These are phyloP conservation scores for Rhododendron simsii DNA, from an alignment of 148 eudicot genomes.

Conservation along the genomic window DNA sequence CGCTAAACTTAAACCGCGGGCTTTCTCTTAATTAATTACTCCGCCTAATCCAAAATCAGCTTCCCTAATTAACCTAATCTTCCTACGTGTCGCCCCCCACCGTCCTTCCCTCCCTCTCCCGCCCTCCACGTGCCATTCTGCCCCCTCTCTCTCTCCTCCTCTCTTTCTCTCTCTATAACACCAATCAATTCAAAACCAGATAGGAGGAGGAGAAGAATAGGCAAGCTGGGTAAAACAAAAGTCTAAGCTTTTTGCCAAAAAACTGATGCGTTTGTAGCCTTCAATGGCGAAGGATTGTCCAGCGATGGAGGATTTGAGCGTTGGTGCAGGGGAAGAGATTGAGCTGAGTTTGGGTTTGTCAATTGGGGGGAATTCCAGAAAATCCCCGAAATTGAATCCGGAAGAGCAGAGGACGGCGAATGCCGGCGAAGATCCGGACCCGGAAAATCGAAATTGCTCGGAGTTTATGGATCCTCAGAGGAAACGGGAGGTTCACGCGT, in stretches of 20 bases:
- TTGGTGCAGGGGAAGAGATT: constrained; percentile 28
- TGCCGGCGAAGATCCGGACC: background rate
- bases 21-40: background rate
- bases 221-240: background rate
- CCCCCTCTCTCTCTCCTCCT: background rate
- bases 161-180: background rate
- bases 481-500: constrained; percentile 34
- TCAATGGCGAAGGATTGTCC: background rate
- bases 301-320: constrained; percentile 13
- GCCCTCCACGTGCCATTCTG: constrained; percentile 46
- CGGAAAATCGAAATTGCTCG: background rate
- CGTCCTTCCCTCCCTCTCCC: constrained; percentile 20
- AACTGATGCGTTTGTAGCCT: background rate
- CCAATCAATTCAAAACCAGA: background rate
- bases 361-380: constrained; percentile 25
- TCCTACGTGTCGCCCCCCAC: constrained; percentile 37
- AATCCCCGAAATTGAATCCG: background rate
- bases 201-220: background rate
- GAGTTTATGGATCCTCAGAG: constrained; percentile 8
- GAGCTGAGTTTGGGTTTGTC: constrained; percentile 56
- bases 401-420: background rate
- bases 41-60: background rate
- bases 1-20: background rate
- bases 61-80: background rate
- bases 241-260: background rate